Percentiles rank a stretch among this genome's conserved stretches.
Conservation (phyloP, 768 basidiomycete species). For the Rhizopogon sp. region DNA sequence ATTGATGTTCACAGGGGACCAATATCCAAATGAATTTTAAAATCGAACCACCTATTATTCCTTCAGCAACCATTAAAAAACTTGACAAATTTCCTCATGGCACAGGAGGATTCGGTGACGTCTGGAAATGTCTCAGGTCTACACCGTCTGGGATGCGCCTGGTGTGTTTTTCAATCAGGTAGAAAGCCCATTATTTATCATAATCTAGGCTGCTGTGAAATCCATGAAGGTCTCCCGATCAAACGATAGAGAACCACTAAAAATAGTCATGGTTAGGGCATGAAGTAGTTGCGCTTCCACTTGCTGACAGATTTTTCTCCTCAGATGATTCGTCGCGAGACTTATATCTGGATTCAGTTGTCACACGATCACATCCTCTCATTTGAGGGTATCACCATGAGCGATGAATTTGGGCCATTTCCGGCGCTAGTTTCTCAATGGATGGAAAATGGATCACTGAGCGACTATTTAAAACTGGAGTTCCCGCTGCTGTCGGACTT, state of each 20-base stretch:
- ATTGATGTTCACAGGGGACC: background rate
- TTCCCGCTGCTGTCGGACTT: too few species aligned
- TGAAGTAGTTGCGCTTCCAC: background rate
- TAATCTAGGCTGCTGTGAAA: too few species aligned
- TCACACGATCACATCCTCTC: slow-evolving; percentile 13
- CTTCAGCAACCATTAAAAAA: background rate
- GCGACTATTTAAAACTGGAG: too few species aligned
- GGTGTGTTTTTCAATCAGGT: too few species aligned
- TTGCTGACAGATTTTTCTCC: background rate
- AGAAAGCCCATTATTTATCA: too few species aligned
- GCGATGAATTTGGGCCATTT: too few species aligned
- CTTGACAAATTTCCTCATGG: background rate
- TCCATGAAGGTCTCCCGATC: too few species aligned
- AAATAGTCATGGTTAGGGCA: background rate
- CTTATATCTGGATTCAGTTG: slow-evolving; percentile 23
- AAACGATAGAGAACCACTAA: background rate
- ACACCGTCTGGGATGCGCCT: too few species aligned
- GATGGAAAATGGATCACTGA: too few species aligned
- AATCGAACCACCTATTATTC: background rate
- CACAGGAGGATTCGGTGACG: background rate
- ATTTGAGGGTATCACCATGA: slow-evolving; percentile 20
- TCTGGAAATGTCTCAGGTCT: slow-evolving; percentile 2
- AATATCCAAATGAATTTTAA: background rate
- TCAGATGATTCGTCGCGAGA: slow-evolving; percentile 24
- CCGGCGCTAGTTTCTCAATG: too few species aligned